Evolutionary conservation across 2,329 filamentous ascomycete species (phyloP).

Genomic region (Aspergillus terreus): DNA sequence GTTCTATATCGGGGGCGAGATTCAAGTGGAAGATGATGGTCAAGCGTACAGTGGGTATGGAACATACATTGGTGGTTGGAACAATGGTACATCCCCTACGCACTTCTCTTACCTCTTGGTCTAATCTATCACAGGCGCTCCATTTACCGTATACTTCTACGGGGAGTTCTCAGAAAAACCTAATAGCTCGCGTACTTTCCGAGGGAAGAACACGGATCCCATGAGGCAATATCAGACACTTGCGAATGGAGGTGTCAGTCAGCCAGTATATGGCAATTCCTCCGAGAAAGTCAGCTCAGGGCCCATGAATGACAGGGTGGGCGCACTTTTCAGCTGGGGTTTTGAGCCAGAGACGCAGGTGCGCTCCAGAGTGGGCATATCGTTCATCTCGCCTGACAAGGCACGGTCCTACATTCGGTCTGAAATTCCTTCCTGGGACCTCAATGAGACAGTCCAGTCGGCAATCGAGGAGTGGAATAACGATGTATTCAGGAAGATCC

Average conservation of each 20-base stretch:
- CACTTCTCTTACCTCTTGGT: not conserved
- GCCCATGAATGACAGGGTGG: slow-evolving; percentile 52
- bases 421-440: slow-evolving; percentile 63
- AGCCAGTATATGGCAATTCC: slow-evolving; percentile 49
- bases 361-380: slow-evolving; percentile 61
- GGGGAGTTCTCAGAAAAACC: slow-evolving; percentile 40
- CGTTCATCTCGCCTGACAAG: slow-evolving; percentile 61
- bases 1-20: slow-evolving; percentile 40
- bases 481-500: slow-evolving; percentile 51
- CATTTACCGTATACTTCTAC: slow-evolving; percentile 45
- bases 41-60: slow-evolving; percentile 46
- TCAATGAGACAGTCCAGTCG: slow-evolving; percentile 49
- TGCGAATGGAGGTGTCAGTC: slow-evolving; percentile 57
- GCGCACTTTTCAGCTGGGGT: slow-evolving; percentile 60
- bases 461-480: slow-evolving; percentile 57
- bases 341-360: slow-evolving; percentile 49
- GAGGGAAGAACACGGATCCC: slow-evolving; percentile 31
- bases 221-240: slow-evolving; percentile 47
- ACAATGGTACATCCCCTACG: slow-evolving; percentile 27
- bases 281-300: slow-evolving; percentile 52
- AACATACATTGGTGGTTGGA: slow-evolving; percentile 46
- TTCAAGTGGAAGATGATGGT: slow-evolving; percentile 37
- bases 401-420: slow-evolving; percentile 62
- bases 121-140: slow-evolving; percentile 23
- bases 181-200: slow-evolving; percentile 35